A percentile compares a stretch with the other conserved stretches of the same genome.
These are phyloP conservation scores for Carpinus viminea DNA, from an alignment of 306 rosid genomes.

Conservation along the genomic window DNA sequence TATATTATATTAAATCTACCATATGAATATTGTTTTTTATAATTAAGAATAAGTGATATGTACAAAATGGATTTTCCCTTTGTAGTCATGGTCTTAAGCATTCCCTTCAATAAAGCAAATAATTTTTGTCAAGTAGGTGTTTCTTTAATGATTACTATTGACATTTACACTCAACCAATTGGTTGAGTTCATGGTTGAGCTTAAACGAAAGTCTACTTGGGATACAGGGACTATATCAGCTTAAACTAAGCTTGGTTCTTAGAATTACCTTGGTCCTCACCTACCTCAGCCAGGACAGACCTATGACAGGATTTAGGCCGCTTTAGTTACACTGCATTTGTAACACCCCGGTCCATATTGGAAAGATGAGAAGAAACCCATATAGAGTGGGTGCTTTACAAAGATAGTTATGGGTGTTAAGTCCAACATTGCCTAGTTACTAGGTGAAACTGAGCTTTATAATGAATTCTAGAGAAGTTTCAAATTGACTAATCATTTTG, in stretches of 20 bases:
- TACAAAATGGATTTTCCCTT: neutral
- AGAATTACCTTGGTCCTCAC: neutral
- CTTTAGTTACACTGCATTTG: neutral
- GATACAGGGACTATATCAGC: neutral
- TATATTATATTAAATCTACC: neutral
- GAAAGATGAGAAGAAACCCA: too few relatives aligned
- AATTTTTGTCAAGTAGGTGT: neutral
- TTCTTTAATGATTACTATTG: neutral
- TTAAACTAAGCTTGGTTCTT: neutral
- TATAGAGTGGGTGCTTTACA: too few relatives aligned
- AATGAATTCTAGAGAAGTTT: too few relatives aligned
- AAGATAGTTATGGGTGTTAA: too few relatives aligned
- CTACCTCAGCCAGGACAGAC: neutral
- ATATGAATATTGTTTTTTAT: neutral
- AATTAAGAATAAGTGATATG: neutral
- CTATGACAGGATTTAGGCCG: neutral
- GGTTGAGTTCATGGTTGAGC: neutral
- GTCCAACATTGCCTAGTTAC: too few relatives aligned
- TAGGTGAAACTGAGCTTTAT: too few relatives aligned
- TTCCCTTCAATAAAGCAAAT: neutral
- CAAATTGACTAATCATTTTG: too few relatives aligned
- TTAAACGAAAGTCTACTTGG: neutral
- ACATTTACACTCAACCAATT: neutral
- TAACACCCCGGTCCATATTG: too few relatives aligned
- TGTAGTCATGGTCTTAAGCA: neutral